Evolutionary conservation across 164 flowering plant genomes (phyloP).

Genomic region (Houttuynia cordata): DNA sequence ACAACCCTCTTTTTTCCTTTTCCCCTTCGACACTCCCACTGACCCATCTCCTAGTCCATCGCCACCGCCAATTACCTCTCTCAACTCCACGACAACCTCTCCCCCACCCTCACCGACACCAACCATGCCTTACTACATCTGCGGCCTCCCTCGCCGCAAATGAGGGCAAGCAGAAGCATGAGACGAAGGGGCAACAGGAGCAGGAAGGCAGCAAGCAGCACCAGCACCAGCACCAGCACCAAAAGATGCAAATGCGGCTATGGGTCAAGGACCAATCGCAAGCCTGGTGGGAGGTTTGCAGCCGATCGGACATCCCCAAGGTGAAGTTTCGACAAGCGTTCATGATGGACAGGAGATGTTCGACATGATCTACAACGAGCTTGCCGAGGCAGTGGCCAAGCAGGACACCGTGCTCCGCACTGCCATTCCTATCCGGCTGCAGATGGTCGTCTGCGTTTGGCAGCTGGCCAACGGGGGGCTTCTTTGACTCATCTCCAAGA

Average conservation of each 20-base stretch:
- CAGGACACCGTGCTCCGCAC: too few species aligned
- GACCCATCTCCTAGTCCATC: too few species aligned
- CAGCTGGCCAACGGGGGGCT: too few species aligned
- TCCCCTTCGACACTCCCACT: too few species aligned
- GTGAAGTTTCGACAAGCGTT: constrained; percentile 47
- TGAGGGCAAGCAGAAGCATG: neutral
- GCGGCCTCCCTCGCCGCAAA: constrained; percentile 3
- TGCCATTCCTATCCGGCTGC: too few species aligned
- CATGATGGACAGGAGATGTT: constrained; percentile 63
- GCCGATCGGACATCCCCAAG: constrained; percentile 55
- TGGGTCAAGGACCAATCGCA: constrained; percentile 80
- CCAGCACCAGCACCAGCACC: neutral
- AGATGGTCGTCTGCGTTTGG: too few species aligned
- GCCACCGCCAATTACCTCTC: constrained; percentile 9
- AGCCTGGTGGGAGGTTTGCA: constrained; percentile 82
- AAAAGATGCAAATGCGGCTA: constrained; percentile 37
- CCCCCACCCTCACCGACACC: constrained; percentile 13
- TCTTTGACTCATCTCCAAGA: too few species aligned
- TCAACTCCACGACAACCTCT: constrained; percentile 14
- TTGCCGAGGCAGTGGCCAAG: too few species aligned
- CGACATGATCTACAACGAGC: too few species aligned
- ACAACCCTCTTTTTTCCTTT: too few species aligned
- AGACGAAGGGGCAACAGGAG: too few species aligned
- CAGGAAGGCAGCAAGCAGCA: neutral
- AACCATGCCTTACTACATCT: constrained; percentile 12